Conservation (phyloP, 441 rosid genomes). For the Pelargonium fulgidum region DNA sequence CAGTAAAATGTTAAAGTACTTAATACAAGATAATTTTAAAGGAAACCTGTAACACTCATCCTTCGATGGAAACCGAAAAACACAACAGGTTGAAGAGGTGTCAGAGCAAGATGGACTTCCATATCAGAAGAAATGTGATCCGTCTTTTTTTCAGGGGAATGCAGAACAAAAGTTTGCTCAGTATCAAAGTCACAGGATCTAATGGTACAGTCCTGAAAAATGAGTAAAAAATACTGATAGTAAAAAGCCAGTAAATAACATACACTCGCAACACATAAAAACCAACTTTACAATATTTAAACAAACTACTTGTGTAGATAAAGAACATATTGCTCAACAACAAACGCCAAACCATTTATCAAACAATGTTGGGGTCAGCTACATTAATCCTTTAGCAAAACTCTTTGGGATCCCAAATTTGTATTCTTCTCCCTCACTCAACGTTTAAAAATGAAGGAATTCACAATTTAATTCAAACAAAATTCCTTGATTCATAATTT, state of each 20-base stretch:
- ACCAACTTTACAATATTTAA: not conserved
- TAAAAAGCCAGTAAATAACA: not conserved
- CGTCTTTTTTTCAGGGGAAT: constrained; percentile 87
- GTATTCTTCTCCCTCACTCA: no score
- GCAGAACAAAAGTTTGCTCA: constrained; percentile 91
- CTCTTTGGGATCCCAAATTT: no score
- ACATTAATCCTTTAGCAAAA: no score
- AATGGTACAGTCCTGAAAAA: constrained; percentile 83
- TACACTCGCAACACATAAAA: not conserved
- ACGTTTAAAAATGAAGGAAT: not conserved
- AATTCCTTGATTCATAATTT: not conserved
- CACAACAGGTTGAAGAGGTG: constrained; percentile 93
- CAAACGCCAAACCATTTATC: no score
- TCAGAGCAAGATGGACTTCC: constrained; percentile 95
- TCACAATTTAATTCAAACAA: not conserved
- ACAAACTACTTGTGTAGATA: not conserved
- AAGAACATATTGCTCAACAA: not conserved
- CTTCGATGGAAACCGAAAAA: constrained; percentile 88
- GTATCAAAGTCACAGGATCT: constrained; percentile 93
- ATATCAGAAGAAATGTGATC: constrained; percentile 69
- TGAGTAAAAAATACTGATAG: not conserved
- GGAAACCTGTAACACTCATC: constrained; percentile 95
- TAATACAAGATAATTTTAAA: not conserved
- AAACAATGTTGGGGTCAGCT: no score
- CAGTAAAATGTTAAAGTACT: not conserved